Base-by-base conservation (phyloP, 257 asterid genomes). In the Paulownia fortunei region DNA sequence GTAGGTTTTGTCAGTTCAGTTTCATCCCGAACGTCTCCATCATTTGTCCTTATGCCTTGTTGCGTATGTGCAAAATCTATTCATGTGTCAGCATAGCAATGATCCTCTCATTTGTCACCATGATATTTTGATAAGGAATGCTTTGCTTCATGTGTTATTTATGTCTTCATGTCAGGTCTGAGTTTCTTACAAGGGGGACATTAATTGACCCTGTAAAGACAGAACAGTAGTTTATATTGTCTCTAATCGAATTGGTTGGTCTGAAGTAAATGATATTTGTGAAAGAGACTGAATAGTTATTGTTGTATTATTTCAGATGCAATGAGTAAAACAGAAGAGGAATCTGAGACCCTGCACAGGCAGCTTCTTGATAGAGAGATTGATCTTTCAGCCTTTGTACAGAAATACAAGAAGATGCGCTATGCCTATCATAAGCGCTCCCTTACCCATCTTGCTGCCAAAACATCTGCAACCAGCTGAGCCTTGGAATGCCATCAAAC, bases 391-490 rank as follows among this genome's bases (percentile, higher is more conserved):
- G 79, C 92, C n/a, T 96, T 92, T 41, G 84, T 92, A 30, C 97
- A 89, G 72, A 96, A 92, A 81, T 92, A 90, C 86, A 96, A 90
- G 93, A 96, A 92, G 88, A 76, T 89, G 85, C 92, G 97, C 6
- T 26, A 74, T 59, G 82, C 89, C 1, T 92, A 86, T 82, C 98
- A 96, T 64, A 94, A 80, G 66, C 92, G 93, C 0, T 88, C 98
- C 19, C 93, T 96, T 26, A 90, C 93, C 34, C 97, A 89, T 77
- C 95, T 93, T 84, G 94, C 98, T 44, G 97, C 94, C 59, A 96
- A 86, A 87, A 89, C 98, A 67, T 82, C 95, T 63, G 55, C 86
- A 44, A 77, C 84, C 51, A 76, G 76, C 82, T 91, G 87, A 86
- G 72, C 49, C 66, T 68, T 67, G 63, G 69, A 72, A 27, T 76